These are phyloP conservation scores for Cercospora janseana DNA, from an alignment of 2,329 filamentous ascomycete species.

Conservation along the genomic window DNA sequence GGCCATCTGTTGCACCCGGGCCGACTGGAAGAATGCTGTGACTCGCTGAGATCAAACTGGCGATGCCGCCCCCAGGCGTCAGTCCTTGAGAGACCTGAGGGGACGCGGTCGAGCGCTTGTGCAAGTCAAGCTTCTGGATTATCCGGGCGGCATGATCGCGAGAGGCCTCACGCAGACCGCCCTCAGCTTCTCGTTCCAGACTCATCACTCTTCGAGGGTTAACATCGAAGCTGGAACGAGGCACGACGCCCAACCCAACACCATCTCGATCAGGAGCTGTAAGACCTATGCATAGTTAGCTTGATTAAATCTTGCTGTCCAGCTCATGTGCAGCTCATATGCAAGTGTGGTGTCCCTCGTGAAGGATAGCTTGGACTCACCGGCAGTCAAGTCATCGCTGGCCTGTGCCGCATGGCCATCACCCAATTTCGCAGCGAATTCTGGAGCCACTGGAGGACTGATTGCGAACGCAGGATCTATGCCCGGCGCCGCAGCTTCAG, in stretches of 20 bases:
- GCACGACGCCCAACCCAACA: constrained; percentile 42
- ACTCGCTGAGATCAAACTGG: constrained; percentile 80
- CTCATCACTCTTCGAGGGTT: constrained; percentile 50
- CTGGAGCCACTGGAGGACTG: constrained; percentile 79
- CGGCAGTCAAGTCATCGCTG: constrained; percentile 63
- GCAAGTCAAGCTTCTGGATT: constrained; percentile 88
- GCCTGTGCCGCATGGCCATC: constrained; percentile 61
- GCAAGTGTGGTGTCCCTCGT: not conserved
- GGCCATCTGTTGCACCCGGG: constrained; percentile 41
- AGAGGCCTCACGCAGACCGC: constrained; percentile 65
- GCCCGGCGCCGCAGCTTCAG: constrained; percentile 46
- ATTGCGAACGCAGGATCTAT: constrained; percentile 84
- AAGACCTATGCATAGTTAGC: constrained; percentile 1
- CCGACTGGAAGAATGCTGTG: constrained; percentile 72
- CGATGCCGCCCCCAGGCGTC: constrained; percentile 65
- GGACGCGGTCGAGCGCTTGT: constrained; percentile 68
- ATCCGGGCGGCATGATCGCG: constrained; percentile 82
- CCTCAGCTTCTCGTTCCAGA: constrained; percentile 43
- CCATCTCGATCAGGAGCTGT: constrained; percentile 49
- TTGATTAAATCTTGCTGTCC: too few species aligned
- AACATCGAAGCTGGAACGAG: constrained; percentile 72
- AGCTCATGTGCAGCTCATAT: too few species aligned
- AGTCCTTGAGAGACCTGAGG: constrained; percentile 17
- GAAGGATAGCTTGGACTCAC: constrained; percentile 37
- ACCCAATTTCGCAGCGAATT: constrained; percentile 78